phyloP scores from a whole-genome alignment of 73 alveolate genomes.

The Symbiodinium pilosum region DNA sequence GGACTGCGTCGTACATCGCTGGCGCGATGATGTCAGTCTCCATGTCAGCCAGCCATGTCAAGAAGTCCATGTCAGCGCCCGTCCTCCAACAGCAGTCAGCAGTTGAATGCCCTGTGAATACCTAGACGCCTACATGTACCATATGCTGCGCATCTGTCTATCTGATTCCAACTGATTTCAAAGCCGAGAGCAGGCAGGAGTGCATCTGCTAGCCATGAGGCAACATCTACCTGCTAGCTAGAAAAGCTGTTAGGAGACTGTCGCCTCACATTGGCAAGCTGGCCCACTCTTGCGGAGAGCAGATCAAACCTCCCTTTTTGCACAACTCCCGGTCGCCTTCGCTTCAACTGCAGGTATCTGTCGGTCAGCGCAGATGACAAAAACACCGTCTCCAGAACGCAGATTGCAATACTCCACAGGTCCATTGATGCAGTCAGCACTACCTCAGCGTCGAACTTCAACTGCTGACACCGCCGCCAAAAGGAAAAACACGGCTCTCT shows the following conservation, averaged over 20 bases:
- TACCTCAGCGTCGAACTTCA: background rate
- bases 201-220: background rate
- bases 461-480: too few relatives aligned
- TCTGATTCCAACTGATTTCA: background rate
- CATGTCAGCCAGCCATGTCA: conserved; percentile 28
- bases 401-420: conserved; percentile 52
- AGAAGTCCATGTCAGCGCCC: conserved; percentile 42
- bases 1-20: background rate
- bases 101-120: background rate
- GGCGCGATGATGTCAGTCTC: background rate
- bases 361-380: conserved; percentile 45
- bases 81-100: background rate
- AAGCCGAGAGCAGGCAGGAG: background rate
- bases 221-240: background rate
- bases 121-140: background rate
- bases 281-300: background rate
- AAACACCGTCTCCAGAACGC: conserved; percentile 66
- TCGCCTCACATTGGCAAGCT: background rate
- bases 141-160: background rate
- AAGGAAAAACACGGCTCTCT: background rate
- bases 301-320: too few relatives aligned
- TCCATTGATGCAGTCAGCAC: conserved; percentile 37
- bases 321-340: too few relatives aligned
- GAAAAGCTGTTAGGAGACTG: background rate
- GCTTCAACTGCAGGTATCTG: conserved; percentile 22